Percentiles rank a stretch among this genome's conserved stretches.
Conservation (phyloP, 2,329 filamentous ascomycete genomes). For the Fusarium chlamydosporum region DNA sequence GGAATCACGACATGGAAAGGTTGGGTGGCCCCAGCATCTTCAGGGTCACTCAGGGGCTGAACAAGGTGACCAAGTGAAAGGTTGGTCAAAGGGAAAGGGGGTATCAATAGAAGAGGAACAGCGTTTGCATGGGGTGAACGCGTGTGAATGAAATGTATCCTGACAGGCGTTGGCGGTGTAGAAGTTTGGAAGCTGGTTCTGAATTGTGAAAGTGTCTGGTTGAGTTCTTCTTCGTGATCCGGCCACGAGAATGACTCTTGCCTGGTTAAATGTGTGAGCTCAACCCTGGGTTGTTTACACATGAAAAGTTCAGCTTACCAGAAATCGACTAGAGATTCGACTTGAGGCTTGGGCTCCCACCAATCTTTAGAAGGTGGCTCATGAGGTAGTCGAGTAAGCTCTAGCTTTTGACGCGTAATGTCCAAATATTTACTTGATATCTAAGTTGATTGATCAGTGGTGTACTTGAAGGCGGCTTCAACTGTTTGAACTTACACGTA, state of each 20-base stretch:
- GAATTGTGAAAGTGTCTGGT: constrained; percentile 73
- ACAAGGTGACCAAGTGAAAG: constrained; percentile 71
- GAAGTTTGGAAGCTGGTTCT: constrained; percentile 67
- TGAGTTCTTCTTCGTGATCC: constrained; percentile 69
- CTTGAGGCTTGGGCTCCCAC: constrained; percentile 71
- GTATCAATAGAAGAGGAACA: constrained; percentile 74
- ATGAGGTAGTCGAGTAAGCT: constrained; percentile 74
- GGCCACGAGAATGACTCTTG: constrained; percentile 77
- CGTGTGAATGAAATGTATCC: constrained; percentile 76
- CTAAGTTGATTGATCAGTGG: constrained; percentile 58
- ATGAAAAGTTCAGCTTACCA: constrained; percentile 61
- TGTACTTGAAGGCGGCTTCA: not conserved
- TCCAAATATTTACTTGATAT: constrained; percentile 77
- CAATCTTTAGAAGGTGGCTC: constrained; percentile 67
- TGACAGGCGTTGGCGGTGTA: constrained; percentile 59
- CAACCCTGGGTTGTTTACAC: not conserved
- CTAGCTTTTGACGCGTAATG: constrained; percentile 76
- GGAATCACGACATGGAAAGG: constrained; percentile 77
- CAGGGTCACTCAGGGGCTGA: constrained; percentile 67
- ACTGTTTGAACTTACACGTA: constrained; percentile 64
- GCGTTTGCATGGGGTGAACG: constrained; percentile 67
- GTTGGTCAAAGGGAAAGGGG: constrained; percentile 76
- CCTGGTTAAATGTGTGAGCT: constrained; percentile 58
- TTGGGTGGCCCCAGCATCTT: constrained; percentile 60
- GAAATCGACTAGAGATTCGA: constrained; percentile 76